Base-by-base conservation (phyloP, 2,329 filamentous ascomycete genomes). In the Nigrospora osmanthi region DNA sequence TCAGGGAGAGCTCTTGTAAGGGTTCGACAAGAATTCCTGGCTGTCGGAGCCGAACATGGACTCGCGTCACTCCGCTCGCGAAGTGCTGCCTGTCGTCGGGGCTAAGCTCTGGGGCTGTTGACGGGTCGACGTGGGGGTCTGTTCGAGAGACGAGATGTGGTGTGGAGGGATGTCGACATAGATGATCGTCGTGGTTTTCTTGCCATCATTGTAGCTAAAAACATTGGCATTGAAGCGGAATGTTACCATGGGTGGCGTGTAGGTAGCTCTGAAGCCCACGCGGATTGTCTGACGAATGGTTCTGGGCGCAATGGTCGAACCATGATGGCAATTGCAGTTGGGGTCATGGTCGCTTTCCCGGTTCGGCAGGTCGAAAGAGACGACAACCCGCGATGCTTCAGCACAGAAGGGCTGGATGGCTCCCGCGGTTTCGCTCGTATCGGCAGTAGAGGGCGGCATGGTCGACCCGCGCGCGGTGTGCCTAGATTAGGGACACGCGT, bases 91-190 rank as follows among this genome's bases (percentile, higher is more conserved):
- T 42, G 31, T 33, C 35, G 9, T 46, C 44, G 9, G 16, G 35
- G 17, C 19, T 31, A n/a, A 46, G 35, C 33, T 46, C 44, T 44
- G 42, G 42, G n/a, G 38, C 42, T 6, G 35, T 30, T 11, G 40
- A 15, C 2, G 15, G 28, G 17, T 46, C 44, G 35, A 43, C 17
- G n/a, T 46, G 19, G 31, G 35, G 35, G 39, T 46, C n/a, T 30
- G 35, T 39, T 43, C 44, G n/a, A 46, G 40, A 3, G 44, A 46
- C 23, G 40, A 35, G 35, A 46, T 42, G 40, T 46, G 35, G 12
- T 43, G 40, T 39, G 28, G 44, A 23, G 44, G 44, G 10, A 46
- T 31, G 11, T 46, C 44, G 12, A 46, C 38, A 28, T 46, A 46
- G 16, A 46, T 14, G 13, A 35, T 43, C 17, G 44, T 46, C 23